Evolutionary conservation across 495 filamentous ascomycete species (phyloP).

Genomic region (Collariella sp.): DNA sequence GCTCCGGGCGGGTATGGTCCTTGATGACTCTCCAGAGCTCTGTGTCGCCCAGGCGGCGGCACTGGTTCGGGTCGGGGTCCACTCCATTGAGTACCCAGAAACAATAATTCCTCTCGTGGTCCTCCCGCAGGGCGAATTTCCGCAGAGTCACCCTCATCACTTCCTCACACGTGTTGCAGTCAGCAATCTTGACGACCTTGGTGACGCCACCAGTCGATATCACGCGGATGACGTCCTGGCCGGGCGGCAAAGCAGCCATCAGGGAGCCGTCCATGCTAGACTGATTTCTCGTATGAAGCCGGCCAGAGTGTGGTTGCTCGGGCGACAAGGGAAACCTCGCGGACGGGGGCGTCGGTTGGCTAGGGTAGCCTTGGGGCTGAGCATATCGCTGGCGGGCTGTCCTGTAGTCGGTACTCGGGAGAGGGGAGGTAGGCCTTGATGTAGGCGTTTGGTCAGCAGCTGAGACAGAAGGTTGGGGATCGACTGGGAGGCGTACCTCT

Average conservation of each 20-base stretch:
- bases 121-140: constrained; percentile 69
- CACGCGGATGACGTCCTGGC: constrained; percentile 77
- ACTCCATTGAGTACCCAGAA: constrained; percentile 75
- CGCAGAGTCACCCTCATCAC: constrained; percentile 76
- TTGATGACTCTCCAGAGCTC: constrained; percentile 82
- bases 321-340: constrained; percentile 34
- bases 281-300: constrained; percentile 52
- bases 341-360: constrained; percentile 23
- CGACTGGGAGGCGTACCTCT: constrained; percentile 66
- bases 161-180: constrained; percentile 82
- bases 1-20: constrained; percentile 64
- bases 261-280: constrained; percentile 72
- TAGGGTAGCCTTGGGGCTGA: constrained; percentile 32
- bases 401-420: constrained; percentile 47
- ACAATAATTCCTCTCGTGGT: constrained; percentile 70
- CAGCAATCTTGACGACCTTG: constrained; percentile 80
- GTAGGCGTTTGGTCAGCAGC: constrained; percentile 45
- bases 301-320: constrained; percentile 32
- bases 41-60: constrained; percentile 67
- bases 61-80: constrained; percentile 70
- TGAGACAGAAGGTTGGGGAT: constrained; percentile 30
- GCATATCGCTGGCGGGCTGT: constrained; percentile 32
- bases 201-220: constrained; percentile 88
- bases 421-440: constrained; percentile 65
- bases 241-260: constrained; percentile 68